Conservation (phyloP, 1,284 basidiomycete species). For the Grifola frondosa region DNA sequence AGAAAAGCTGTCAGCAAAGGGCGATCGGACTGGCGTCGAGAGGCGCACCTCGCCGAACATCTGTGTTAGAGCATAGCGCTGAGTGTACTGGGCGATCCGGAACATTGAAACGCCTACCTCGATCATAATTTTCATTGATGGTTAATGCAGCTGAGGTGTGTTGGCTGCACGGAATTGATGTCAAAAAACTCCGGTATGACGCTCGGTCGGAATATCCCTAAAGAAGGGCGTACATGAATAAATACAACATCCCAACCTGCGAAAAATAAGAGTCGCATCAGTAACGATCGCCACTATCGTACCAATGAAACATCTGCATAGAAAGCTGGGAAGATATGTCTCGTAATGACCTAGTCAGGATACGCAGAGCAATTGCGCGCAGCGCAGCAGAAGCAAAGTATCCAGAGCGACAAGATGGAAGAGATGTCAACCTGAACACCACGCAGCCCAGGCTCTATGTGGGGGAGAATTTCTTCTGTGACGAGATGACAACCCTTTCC, state of each 20-base stretch:
- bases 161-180: constrained; percentile 49
- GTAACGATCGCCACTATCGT: background rate
- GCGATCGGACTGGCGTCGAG: constrained; percentile 8
- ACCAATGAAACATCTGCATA: no score
- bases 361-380: constrained; percentile 3
- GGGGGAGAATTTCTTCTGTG: constrained; percentile 71
- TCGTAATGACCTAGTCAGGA: no score
- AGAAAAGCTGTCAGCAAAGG: constrained; percentile 9
- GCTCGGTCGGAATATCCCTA: no score
- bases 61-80: constrained; percentile 32
- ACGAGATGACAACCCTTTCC: constrained; percentile 85
- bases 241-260: constrained; percentile 71
- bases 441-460: constrained; percentile 75
- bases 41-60: constrained; percentile 54
- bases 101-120: constrained; percentile 40
- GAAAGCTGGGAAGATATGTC: background rate
- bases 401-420: constrained; percentile 14
- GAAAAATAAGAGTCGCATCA: constrained; percentile 3
- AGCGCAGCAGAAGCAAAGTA: constrained; percentile 22
- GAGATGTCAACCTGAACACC: constrained; percentile 54
- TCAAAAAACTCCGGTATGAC: background rate
- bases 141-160: constrained; percentile 91
- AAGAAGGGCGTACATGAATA: constrained; percentile 73
- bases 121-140: constrained; percentile 85
- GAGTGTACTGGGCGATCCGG: background rate